A percentile compares a stretch with the other conserved stretches of the same genome.
Evolutionary conservation across 164 flowering plant species (phyloP).

Genomic region (Magnolia kwangsiensis): DNA sequence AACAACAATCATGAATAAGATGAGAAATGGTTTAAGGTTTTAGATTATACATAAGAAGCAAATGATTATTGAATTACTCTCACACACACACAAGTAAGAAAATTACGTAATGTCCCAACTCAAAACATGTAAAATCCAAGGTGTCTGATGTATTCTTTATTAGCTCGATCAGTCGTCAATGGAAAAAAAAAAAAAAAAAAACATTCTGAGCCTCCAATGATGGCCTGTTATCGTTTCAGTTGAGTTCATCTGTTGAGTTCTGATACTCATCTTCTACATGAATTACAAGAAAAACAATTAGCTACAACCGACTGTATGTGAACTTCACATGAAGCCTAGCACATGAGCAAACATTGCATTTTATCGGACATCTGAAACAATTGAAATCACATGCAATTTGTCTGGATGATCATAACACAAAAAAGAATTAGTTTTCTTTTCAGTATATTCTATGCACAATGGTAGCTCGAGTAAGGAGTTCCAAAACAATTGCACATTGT

Average conservation of each 20-base stretch:
- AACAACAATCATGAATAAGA: background rate
- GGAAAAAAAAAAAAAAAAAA: background rate
- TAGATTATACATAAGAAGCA: background rate
- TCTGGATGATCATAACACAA: slow-evolving; percentile 1
- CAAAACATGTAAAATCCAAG: slow-evolving; percentile 65
- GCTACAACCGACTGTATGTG: slow-evolving; percentile 44
- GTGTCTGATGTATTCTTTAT: slow-evolving; percentile 48
- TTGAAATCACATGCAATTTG: slow-evolving; percentile 30
- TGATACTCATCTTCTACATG: background rate
- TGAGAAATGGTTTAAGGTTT: background rate
- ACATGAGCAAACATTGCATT: slow-evolving; percentile 21
- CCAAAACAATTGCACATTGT: slow-evolving; percentile 34
- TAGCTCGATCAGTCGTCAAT: slow-evolving; percentile 40
- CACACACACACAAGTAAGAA: background rate
- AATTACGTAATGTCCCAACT: slow-evolving; percentile 50
- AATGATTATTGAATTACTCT: background rate
- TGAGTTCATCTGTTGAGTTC: slow-evolving; percentile 7
- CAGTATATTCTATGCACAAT: slow-evolving; percentile 53
- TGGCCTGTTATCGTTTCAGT: slow-evolving; percentile 17
- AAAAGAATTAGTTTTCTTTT: slow-evolving; percentile 30
- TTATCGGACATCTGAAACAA: slow-evolving; percentile 25
- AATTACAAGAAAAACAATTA: too few species aligned
- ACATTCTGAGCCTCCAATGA: slow-evolving; percentile 26
- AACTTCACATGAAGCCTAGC: slow-evolving; percentile 53
- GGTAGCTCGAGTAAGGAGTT: slow-evolving; percentile 41